Base-by-base conservation (phyloP, 2,329 filamentous ascomycete genomes). In the Pseudocercospora cruenta region DNA sequence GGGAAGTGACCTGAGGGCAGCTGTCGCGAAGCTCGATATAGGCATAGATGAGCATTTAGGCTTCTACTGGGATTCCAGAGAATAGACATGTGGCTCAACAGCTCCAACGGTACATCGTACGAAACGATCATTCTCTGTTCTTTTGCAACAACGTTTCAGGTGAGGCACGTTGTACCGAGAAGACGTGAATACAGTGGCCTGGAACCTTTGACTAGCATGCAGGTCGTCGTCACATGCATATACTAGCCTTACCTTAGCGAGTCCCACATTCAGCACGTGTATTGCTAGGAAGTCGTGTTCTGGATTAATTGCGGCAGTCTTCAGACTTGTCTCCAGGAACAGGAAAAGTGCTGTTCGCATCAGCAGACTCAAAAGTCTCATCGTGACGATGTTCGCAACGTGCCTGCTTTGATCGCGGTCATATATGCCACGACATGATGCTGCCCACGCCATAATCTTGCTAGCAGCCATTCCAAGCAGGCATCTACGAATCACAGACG, bases 51-150 rank as follows among this genome's bases (percentile, higher is more conserved):
- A 70, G 24, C 59, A 59, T 2, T 26, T 72, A 39, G 62, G 63
- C 3, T 72, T 71, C 39, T 73, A 73, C 57, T 75, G 72, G 73
- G 73, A 75, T 47, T 71, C 70, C n/a, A 63, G 73, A 51, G 70
- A 67, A 74, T 70, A 63, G 58, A 55, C 24, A 39, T n/a, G 36
- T 39, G 36, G 36, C 36, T 39, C 36, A 39, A 16, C 2, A 39
- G 16, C 4, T 39, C 14, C 14, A 39, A 39, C 8, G 28, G 8
- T 33, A 33, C 4, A 33, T 10, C 12, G 1, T 33, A 12, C 36
- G 14, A 39, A 4, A 6, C 14, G 36, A 39, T 16, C 36, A 39
- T 16, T 39, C 14, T 10, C 5, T 9, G 1, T 3, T 4, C 9
- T 33, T 39, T n/a, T n/a, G 36, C 36, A 6, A 39, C 36, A 39